Conservation (phyloP, 2,329 filamentous ascomycete species). For the Rutstroemia sp. region DNA sequence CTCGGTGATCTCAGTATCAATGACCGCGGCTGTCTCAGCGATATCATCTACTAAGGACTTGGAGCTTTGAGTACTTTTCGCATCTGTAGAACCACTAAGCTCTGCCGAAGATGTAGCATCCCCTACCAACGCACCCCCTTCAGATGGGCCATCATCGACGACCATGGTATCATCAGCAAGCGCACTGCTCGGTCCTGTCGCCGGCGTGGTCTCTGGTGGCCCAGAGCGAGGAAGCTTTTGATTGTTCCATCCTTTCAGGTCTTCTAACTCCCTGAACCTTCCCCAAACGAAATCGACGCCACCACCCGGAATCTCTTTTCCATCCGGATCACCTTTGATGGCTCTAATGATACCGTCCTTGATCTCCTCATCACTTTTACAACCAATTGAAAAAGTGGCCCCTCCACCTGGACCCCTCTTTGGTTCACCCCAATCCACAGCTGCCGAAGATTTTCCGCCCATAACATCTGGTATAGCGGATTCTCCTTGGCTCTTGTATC, state of each 20-base stretch:
- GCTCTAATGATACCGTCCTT: constrained; percentile 48
- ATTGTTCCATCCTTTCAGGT: constrained; percentile 59
- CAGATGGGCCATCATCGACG: too few relatives aligned
- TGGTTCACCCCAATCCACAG: constrained; percentile 87
- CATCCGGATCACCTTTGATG: constrained; percentile 50
- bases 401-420: constrained; percentile 50
- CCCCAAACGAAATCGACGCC: constrained; percentile 63
- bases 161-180: too few relatives aligned
- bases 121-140: not conserved
- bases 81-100: not conserved
- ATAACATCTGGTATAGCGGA: constrained; percentile 46
- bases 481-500: constrained; percentile 55
- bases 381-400: constrained; percentile 50
- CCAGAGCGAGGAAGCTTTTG: constrained; percentile 32
- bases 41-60: not conserved
- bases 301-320: constrained; percentile 48
- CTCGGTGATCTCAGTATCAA: not conserved
- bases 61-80: not conserved
- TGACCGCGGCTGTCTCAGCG: not conserved
- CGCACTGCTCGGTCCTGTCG: not conserved
- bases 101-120: not conserved
- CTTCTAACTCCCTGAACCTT: constrained; percentile 58
- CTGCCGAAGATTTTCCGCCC: constrained; percentile 57
- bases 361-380: constrained; percentile 52
- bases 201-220: not conserved